These are phyloP conservation scores for Bimuria novae-zelandiae DNA, from an alignment of 2,329 filamentous ascomycete genomes.

Conservation along the genomic window DNA sequence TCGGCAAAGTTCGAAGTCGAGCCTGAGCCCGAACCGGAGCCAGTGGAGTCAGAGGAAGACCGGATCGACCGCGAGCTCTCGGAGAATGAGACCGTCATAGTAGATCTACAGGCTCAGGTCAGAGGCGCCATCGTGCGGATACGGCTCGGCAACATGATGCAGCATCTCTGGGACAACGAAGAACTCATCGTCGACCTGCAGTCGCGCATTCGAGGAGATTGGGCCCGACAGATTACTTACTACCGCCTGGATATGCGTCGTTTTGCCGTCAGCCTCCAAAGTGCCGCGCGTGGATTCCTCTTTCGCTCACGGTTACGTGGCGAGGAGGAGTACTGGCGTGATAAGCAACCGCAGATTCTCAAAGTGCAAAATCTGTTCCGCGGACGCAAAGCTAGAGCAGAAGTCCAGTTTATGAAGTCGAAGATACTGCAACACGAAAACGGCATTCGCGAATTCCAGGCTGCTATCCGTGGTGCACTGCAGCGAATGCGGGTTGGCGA, in stretches of 20 bases:
- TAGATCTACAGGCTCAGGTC: constrained; percentile 85
- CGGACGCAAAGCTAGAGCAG: constrained; percentile 60
- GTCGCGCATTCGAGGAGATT: constrained; percentile 84
- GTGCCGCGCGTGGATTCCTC: constrained; percentile 75
- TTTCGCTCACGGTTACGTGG: constrained; percentile 66
- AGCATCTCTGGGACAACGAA: constrained; percentile 86
- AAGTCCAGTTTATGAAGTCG: constrained; percentile 54
- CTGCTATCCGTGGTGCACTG: constrained; percentile 58
- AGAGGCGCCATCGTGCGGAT: constrained; percentile 80
- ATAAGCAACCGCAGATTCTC: constrained; percentile 72
- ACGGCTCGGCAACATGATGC: constrained; percentile 80
- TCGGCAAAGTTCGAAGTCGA: constrained; percentile 92
- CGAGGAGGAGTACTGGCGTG: constrained; percentile 70
- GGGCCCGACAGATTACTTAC: constrained; percentile 77
- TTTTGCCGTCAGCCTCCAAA: constrained; percentile 82
- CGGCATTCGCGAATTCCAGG: constrained; percentile 59
- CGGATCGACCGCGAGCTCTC: constrained; percentile 78
- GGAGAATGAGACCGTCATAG: constrained; percentile 72
- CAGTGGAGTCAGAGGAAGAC: constrained; percentile 86
- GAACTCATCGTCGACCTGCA: constrained; percentile 79
- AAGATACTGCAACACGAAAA: constrained; percentile 52
- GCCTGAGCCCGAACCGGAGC: constrained; percentile 72
- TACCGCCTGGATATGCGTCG: constrained; percentile 82
- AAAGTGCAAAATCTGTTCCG: constrained; percentile 81
- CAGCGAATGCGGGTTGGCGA: constrained; percentile 48